Evolutionary conservation across 768 basidiomycete species (phyloP).

Genomic region (Xanthoconium purpureum): DNA sequence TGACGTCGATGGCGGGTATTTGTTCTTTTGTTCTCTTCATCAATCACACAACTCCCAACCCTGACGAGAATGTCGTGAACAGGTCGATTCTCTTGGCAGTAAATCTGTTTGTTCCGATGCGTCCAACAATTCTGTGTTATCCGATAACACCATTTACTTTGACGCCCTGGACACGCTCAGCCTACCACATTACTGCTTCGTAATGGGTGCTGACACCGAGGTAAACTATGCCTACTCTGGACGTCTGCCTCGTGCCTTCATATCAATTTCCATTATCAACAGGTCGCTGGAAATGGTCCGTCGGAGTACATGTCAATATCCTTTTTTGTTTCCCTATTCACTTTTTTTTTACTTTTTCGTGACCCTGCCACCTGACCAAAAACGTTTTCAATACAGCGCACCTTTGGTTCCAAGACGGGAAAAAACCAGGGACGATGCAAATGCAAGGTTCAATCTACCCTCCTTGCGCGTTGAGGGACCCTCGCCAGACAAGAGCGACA

Average conservation of each 20-base stretch:
- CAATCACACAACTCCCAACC: not conserved
- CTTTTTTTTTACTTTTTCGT: slow-evolving; percentile 3
- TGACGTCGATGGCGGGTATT: not conserved
- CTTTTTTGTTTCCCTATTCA: slow-evolving; percentile 7
- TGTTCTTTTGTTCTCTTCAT: not conserved
- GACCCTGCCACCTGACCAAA: slow-evolving; percentile 8
- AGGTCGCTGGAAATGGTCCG: slow-evolving; percentile 10
- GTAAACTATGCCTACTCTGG: slow-evolving; percentile 5
- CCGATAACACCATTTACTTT: slow-evolving; percentile 25
- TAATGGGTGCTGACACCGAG: slow-evolving; percentile 6
- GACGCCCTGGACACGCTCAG: slow-evolving; percentile 19
- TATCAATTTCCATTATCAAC: not conserved
- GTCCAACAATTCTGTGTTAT: slow-evolving; percentile 1
- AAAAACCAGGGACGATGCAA: not conserved
- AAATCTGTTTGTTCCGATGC: slow-evolving; percentile 1
- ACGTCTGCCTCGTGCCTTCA: not conserved
- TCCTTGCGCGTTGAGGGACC: slow-evolving; percentile 19
- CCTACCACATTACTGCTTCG: slow-evolving; percentile 1
- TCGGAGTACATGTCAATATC: slow-evolving; percentile 12
- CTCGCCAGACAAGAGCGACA: slow-evolving; percentile 4
- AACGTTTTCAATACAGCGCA: slow-evolving; percentile 3
- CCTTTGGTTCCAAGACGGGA: slow-evolving; percentile 8
- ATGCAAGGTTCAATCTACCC: slow-evolving; percentile 14
- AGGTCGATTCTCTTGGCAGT: slow-evolving; percentile 1
- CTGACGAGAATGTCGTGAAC: slow-evolving; percentile 10